Percentiles rank a stretch among this genome's conserved stretches.
These are phyloP conservation scores for Fagopyrum tataricum DNA, from an alignment of 148 eudicot genomes.

Conservation along the genomic window DNA sequence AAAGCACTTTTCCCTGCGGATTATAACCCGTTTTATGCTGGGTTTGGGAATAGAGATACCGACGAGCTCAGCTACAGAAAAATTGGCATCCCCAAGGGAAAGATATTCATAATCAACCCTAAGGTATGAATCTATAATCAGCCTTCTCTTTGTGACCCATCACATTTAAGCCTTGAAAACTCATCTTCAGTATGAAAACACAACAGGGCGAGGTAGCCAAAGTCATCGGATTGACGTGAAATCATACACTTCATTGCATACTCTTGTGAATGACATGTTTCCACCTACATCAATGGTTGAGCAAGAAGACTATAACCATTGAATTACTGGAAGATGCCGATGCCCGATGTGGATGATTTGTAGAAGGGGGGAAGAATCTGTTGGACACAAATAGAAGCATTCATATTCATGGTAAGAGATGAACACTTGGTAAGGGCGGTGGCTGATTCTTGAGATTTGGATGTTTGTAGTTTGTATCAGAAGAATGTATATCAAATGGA, in stretches of 20 bases:
- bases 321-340: conserved; percentile 93
- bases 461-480: conserved; percentile 11
- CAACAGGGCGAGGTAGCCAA: conserved; percentile 92
- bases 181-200: not conserved
- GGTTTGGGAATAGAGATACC: conserved; percentile 96
- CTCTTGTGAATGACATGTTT: conserved; percentile 94
- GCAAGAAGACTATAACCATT: conserved; percentile 93
- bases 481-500: conserved; percentile 8
- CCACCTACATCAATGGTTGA: conserved; percentile 89
- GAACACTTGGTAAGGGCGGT: not conserved
- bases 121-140: conserved; percentile 39
- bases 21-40: conserved; percentile 96
- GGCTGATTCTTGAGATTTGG: conserved; percentile 10
- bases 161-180: not conserved
- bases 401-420: conserved; percentile 1
- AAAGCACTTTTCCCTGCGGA: conserved; percentile 92
- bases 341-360: conserved; percentile 56
- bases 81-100: conserved; percentile 94
- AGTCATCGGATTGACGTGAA: conserved; percentile 70
- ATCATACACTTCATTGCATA: conserved; percentile 88
- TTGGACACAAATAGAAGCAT: not conserved
- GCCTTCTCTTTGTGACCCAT: not conserved
- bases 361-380: not conserved
- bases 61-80: conserved; percentile 94
- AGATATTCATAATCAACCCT: conserved; percentile 93